Percentiles rank a stretch among this genome's conserved stretches.
These are phyloP conservation scores for Penicillium digitatum DNA, from an alignment of 2,329 filamentous ascomycete species.

Conservation along the genomic window DNA sequence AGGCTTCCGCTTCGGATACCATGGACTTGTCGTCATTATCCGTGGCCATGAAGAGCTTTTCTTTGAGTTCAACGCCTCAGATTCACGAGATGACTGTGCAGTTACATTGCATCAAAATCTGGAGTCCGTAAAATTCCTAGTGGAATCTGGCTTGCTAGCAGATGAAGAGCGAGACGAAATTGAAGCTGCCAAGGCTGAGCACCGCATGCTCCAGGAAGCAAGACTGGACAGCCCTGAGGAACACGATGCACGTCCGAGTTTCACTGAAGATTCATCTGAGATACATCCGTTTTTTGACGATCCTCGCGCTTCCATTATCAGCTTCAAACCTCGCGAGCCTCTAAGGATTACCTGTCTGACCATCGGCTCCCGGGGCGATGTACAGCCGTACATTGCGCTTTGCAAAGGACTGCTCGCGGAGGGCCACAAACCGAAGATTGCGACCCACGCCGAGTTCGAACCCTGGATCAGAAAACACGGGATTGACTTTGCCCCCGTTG, in stretches of 20 bases:
- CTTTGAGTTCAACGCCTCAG: constrained; percentile 80
- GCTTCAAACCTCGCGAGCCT: constrained; percentile 79
- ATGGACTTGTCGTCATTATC: constrained; percentile 87
- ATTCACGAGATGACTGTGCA: constrained; percentile 81
- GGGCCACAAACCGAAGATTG: constrained; percentile 81
- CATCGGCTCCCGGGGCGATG: constrained; percentile 91
- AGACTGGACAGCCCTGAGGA: constrained; percentile 49
- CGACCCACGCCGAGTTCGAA: constrained; percentile 86
- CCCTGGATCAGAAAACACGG: constrained; percentile 87
- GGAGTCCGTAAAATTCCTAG: constrained; percentile 66
- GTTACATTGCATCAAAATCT: constrained; percentile 74
- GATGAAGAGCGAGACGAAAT: constrained; percentile 67
- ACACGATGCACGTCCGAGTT: constrained; percentile 22
- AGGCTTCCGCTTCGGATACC: constrained; percentile 86
- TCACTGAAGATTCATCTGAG: constrained; percentile 33
- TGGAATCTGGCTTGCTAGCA: constrained; percentile 64
- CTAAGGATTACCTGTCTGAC: constrained; percentile 88
- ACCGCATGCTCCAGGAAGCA: constrained; percentile 73
- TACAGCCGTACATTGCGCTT: constrained; percentile 94
- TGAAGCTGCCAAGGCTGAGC: constrained; percentile 72
- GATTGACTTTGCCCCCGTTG: constrained; percentile 84
- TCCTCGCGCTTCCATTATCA: constrained; percentile 77
- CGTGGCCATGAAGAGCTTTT: constrained; percentile 93
- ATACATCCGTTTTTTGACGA: constrained; percentile 85
- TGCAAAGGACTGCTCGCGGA: constrained; percentile 87